Conservation (phyloP, 148 eudicot genomes). For the Spergularia bocconei region DNA sequence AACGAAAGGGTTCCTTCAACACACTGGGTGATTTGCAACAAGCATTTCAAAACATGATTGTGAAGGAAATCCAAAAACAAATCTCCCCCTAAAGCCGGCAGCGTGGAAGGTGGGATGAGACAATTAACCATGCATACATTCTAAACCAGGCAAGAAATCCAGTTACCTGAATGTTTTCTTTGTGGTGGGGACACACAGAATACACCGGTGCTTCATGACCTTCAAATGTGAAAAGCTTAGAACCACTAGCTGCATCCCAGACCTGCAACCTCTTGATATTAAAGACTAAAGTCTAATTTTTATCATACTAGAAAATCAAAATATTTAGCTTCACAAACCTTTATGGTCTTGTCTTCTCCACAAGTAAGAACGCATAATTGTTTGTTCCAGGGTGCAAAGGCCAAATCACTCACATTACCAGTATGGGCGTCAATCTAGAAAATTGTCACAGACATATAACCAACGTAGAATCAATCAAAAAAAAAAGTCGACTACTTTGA, state of each 20-base stretch:
- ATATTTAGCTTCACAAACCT: constrained; percentile 34
- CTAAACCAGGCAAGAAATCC: constrained; percentile 36
- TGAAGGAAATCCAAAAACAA: constrained; percentile 12
- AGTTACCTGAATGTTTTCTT: constrained; percentile 68
- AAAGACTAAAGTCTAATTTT: constrained; percentile 1
- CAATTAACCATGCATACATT: not conserved
- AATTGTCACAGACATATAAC: not conserved
- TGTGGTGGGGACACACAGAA: constrained; percentile 81
- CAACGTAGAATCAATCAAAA: not conserved
- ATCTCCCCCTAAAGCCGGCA: not conserved
- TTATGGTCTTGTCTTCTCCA: constrained; percentile 90
- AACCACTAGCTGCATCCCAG: constrained; percentile 76
- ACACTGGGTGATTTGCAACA: constrained; percentile 14
- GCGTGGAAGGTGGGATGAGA: constrained; percentile 1
- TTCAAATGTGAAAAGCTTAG: constrained; percentile 69
- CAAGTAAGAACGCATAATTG: constrained; percentile 79
- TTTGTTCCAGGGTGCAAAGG: constrained; percentile 72
- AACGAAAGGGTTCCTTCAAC: constrained; percentile 9
- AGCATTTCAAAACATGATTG: constrained; percentile 12
- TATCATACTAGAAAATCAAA: constrained; percentile 5
- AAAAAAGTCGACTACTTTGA: not conserved
- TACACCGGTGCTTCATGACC: constrained; percentile 93
- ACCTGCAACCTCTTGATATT: constrained; percentile 44
- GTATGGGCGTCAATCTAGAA: constrained; percentile 84
- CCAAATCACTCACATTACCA: constrained; percentile 87